Conservation (phyloP, 1,284 basidiomycete species). For the Trametes sp. region DNA sequence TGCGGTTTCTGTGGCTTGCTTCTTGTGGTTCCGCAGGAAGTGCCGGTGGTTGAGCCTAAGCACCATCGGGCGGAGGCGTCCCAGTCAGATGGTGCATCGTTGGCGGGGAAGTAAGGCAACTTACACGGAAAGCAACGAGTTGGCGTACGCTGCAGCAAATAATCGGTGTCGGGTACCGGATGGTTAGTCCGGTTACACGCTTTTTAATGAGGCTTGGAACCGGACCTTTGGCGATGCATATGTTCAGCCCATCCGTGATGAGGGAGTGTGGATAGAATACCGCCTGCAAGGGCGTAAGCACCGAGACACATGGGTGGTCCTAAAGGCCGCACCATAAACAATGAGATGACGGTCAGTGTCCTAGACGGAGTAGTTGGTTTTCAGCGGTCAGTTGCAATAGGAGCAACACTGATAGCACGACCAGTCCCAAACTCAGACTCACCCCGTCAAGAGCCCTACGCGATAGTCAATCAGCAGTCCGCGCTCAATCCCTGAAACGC, state of each 20-base stretch:
- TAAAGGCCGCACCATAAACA: conserved; percentile 5
- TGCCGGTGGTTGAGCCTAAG: conserved; percentile 6
- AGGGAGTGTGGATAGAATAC: conserved; percentile 10
- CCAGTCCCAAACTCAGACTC: not conserved
- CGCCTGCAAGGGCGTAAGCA: not conserved
- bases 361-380: not conserved
- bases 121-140: conserved; percentile 11
- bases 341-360: conserved; percentile 1
- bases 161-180: too few relatives aligned
- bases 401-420: too few relatives aligned
- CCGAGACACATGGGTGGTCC: not conserved
- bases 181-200: too few relatives aligned
- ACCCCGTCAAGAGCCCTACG: conserved; percentile 2
- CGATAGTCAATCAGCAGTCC: not conserved
- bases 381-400: not conserved
- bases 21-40: conserved; percentile 3
- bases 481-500: not conserved
- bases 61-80: not conserved
- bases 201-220: too few relatives aligned
- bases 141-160: conserved; percentile 5
- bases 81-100: not conserved
- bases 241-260: conserved; percentile 13
- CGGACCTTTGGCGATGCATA: conserved; percentile 7
- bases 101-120: not conserved
- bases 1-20: not conserved